Evolutionary conservation across 129 eudicot genomes (phyloP), one percentile per base, ranked within the genome.

Genomic region (Tagetes patula): DNA sequence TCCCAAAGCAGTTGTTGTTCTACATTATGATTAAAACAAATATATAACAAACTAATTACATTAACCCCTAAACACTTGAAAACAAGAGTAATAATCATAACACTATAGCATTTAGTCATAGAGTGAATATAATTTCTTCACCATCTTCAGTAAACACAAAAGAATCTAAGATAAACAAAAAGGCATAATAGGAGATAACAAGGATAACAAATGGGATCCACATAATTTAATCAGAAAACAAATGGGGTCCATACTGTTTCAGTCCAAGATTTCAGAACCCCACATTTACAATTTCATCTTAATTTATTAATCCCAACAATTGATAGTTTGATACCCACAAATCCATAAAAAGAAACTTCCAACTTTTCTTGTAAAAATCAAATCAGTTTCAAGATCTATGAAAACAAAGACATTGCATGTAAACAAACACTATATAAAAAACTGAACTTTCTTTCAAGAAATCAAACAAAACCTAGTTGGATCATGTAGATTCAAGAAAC

Each of bases 201-300:
- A 55, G 71, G 80, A 67, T 53, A 82, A 72, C 49, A 6, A 78
- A 82, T 63, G 89, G 85, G 83, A 84, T 80, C 83, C 92, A 84
- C 85, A 83, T 43, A 82, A 82, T 79, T 75, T 67, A 68, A 69
- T 33, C 59, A 10, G 42, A 43, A 27, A 39, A 49, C 67, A 64
- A 41, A 78, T 80, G 84, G 90, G 87, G 85, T 71, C 85, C 80
- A 79, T 84, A 72, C 46, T 40, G 49, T 75, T 73, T 67, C 46
- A 71, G 48, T 61, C 71, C 74, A 63, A 54, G 64, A 72, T 77
- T 73, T 68, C 67, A 62, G 59, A 74, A 63, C 41, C 77, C 80
- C 76, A 69, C 55, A 20, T 74, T 47, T 62, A 46, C 47, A 74
- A 43, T 68, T 61, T 61, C 72, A 69, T 69, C 71, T 42, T 52